Evolutionary conservation across 2,329 filamentous ascomycete species (phyloP).

Genomic region (Helotiales sp.): DNA sequence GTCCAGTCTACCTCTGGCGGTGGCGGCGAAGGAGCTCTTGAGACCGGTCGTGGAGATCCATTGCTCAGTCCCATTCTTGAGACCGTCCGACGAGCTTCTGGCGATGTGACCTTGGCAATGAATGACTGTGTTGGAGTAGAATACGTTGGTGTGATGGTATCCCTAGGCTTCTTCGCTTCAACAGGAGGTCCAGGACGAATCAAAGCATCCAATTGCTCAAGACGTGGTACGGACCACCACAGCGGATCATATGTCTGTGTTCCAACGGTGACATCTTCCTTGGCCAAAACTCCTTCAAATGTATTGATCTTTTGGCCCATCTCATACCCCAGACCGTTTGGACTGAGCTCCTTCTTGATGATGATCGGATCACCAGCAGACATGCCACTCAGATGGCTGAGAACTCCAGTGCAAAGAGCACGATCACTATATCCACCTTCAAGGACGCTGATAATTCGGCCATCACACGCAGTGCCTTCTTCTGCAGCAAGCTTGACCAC

Average conservation of each 20-base stretch:
- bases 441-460: slow-evolving; percentile 86
- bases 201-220: slow-evolving; percentile 69
- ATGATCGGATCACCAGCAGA: slow-evolving; percentile 52
- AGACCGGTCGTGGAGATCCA: slow-evolving; percentile 40
- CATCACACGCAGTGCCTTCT: slow-evolving; percentile 73
- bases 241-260: slow-evolving; percentile 58
- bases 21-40: slow-evolving; percentile 61
- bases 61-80: slow-evolving; percentile 51
- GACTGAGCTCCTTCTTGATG: slow-evolving; percentile 38
- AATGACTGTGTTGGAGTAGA: slow-evolving; percentile 88
- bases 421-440: slow-evolving; percentile 96
- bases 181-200: slow-evolving; percentile 51
- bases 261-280: slow-evolving; percentile 17
- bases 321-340: slow-evolving; percentile 54
- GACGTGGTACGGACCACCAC: slow-evolving; percentile 69
- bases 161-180: slow-evolving; percentile 54
- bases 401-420: slow-evolving; percentile 81
- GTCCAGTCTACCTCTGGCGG: slow-evolving; percentile 85
- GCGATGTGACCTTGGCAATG: slow-evolving; percentile 72
- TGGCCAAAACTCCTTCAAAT: slow-evolving; percentile 32
- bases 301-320: slow-evolving; percentile 55
- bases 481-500: slow-evolving; percentile 81
- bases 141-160: slow-evolving; percentile 67
- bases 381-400: slow-evolving; percentile 88
- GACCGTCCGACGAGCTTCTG: slow-evolving; percentile 63